Evolutionary conservation across 306 rosid species (phyloP).

Genomic region (Inga oerstediana): DNA sequence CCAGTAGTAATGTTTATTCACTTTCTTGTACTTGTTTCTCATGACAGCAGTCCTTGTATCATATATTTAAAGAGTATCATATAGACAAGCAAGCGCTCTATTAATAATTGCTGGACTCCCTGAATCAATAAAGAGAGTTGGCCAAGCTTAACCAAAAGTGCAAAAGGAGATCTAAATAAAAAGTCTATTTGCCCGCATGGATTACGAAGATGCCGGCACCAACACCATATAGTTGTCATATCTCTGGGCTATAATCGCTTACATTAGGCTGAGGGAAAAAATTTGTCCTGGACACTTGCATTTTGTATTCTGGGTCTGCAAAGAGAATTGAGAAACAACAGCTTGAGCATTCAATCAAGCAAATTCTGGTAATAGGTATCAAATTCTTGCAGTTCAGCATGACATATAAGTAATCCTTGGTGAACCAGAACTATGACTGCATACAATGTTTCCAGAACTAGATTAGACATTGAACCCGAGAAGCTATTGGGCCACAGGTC

Average conservation of each 20-base stretch:
- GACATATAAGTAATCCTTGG: constrained; percentile 4
- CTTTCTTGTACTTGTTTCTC: constrained; percentile 7
- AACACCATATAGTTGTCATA: background rate
- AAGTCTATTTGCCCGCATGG: constrained; percentile 6
- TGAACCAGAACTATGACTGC: constrained; percentile 16
- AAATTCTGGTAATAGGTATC: background rate
- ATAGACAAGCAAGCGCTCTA: background rate
- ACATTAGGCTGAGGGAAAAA: constrained; percentile 97
- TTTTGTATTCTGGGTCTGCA: constrained; percentile 76
- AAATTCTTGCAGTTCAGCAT: constrained; percentile 27
- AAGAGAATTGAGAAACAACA: constrained; percentile 38
- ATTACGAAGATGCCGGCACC: constrained; percentile 10
- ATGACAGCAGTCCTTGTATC: constrained; percentile 5
- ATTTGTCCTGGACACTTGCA: constrained; percentile 69
- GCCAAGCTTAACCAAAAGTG: background rate
- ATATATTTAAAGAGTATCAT: background rate
- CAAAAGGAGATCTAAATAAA: constrained; percentile 1
- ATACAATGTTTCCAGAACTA: background rate
- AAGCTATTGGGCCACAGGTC: background rate
- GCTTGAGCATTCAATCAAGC: constrained; percentile 21
- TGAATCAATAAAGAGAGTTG: background rate
- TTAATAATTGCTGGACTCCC: background rate
- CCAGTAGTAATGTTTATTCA: background rate
- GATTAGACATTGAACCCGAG: background rate
- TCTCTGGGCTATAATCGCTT: constrained; percentile 40